phyloP scores from a whole-genome alignment of 352 stramenopile genomes.

The Peronospora destructor region DNA sequence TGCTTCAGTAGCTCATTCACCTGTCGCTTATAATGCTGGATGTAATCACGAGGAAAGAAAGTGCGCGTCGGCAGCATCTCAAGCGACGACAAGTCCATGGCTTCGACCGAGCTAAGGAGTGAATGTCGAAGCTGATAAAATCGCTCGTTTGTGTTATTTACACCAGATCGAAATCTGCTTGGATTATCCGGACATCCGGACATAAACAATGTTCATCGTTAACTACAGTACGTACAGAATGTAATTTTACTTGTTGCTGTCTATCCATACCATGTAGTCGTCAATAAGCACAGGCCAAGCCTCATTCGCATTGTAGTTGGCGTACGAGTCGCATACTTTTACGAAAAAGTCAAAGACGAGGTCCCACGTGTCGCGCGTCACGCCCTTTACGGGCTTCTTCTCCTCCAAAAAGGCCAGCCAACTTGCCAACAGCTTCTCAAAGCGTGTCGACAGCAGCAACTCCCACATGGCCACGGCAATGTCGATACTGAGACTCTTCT shows the following conservation, averaged over 20 bases:
- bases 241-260: constrained; percentile 43
- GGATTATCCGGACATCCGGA: too few species aligned
- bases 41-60: constrained; percentile 51
- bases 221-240: neutral
- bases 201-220: neutral
- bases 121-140: constrained; percentile 4
- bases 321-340: constrained; percentile 73
- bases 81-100: constrained; percentile 12
- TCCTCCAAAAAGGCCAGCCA: constrained; percentile 77
- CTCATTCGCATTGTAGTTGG: constrained; percentile 86
- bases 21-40: constrained; percentile 54
- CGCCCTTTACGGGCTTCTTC: constrained; percentile 69
- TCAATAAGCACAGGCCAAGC: constrained; percentile 87
- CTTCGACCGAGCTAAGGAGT: neutral
- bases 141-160: constrained; percentile 2
- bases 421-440: constrained; percentile 54
- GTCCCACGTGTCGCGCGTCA: constrained; percentile 85
- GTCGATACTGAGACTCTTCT: constrained; percentile 82
- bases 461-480: constrained; percentile 86
- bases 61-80: constrained; percentile 43
- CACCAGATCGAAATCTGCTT: neutral
- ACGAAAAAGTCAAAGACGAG: constrained; percentile 81
- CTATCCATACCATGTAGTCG: constrained; percentile 85
- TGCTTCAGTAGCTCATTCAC: constrained; percentile 47
- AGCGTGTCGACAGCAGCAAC: constrained; percentile 57